phyloP scores from a whole-genome alignment of 331 rosid species.

The Acacia concinna region DNA sequence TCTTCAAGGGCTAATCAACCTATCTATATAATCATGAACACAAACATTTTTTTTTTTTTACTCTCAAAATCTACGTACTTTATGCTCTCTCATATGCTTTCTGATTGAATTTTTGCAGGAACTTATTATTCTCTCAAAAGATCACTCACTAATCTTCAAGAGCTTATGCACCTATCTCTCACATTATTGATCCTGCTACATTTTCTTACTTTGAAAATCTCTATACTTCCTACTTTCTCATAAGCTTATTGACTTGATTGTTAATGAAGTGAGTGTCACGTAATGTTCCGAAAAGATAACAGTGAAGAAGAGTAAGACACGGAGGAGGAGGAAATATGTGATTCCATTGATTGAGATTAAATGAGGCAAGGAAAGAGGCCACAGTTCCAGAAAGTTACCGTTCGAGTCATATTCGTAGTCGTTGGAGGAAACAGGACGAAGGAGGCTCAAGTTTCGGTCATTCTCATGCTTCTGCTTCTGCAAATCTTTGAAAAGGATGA shows the following conservation, averaged over 20 bases:
- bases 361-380: not conserved
- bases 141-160: not conserved
- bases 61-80: not conserved
- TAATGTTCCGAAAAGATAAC: not conserved
- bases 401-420: slow-evolving; percentile 52
- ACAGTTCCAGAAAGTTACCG: not conserved
- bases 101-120: not conserved
- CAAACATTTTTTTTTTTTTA: not conserved
- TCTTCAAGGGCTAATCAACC: not conserved
- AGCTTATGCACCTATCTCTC: not conserved
- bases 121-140: not conserved
- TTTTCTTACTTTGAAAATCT: not conserved
- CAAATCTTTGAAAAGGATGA: slow-evolving; percentile 60
- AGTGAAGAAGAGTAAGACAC: too few species aligned
- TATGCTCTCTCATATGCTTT: not conserved
- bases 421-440: slow-evolving; percentile 49
- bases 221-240: not conserved
- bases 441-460: slow-evolving; percentile 49
- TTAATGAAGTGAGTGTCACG: not conserved
- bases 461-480: slow-evolving; percentile 44
- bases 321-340: not conserved
- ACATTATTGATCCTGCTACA: not conserved
- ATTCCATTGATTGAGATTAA: not conserved
- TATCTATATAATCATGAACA: not conserved
- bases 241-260: not conserved